These are phyloP conservation scores for Anisodus tanguticus DNA, from an alignment of 257 asterid species.

Conservation along the genomic window DNA sequence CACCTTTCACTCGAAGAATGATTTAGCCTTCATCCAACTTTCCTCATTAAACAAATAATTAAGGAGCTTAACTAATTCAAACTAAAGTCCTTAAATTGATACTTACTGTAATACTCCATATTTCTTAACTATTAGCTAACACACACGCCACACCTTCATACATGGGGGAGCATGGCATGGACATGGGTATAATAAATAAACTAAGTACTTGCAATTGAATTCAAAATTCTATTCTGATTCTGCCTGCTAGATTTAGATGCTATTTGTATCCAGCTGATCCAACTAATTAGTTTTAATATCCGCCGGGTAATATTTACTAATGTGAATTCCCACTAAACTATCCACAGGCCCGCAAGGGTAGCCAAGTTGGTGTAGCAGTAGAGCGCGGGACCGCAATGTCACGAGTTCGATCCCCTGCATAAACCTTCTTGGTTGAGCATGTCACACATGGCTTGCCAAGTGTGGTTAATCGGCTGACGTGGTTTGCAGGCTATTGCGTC, in stretches of 20 bases:
- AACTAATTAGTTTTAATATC: background rate
- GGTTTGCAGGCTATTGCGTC: too few relatives aligned
- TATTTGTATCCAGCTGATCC: background rate
- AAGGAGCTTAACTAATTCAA: background rate
- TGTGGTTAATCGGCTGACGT: too few relatives aligned
- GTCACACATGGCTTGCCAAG: too few relatives aligned
- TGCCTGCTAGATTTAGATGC: background rate
- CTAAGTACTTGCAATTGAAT: background rate
- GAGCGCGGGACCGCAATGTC: too few relatives aligned
- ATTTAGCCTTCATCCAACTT: background rate
- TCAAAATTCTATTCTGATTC: background rate
- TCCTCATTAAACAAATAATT: background rate
- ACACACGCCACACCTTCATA: background rate
- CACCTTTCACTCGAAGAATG: background rate
- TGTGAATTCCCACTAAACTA: too few relatives aligned
- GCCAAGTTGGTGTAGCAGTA: too few relatives aligned
- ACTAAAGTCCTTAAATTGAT: constrained; percentile 1
- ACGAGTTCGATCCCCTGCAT: too few relatives aligned
- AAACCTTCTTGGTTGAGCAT: too few relatives aligned
- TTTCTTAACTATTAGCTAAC: constrained; percentile 14
- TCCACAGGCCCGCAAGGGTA: too few relatives aligned
- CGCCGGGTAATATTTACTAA: too few relatives aligned
- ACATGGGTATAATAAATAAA: background rate
- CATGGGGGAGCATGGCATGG: background rate
- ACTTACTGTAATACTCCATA: background rate